phyloP scores from a whole-genome alignment of 2,329 filamentous ascomycete genomes.

The Stachybotrys chlorohalonatus region DNA sequence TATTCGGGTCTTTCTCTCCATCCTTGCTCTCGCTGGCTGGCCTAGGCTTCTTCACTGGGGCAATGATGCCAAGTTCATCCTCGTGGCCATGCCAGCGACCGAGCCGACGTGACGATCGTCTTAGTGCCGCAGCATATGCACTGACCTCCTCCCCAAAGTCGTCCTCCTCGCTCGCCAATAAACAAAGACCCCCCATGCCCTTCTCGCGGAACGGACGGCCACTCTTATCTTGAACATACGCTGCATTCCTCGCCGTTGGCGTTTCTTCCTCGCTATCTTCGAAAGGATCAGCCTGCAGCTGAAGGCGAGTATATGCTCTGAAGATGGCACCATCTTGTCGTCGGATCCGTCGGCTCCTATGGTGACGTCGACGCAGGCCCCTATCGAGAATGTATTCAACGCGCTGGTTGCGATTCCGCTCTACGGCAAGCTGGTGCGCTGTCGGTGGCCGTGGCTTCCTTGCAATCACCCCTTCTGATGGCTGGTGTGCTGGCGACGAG shows the following conservation, averaged over 20 bases:
- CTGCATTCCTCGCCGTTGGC: constrained; percentile 21
- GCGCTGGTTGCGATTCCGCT: constrained; percentile 66
- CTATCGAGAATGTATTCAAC: constrained; percentile 76
- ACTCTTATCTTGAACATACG: constrained; percentile 17
- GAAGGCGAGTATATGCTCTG: constrained; percentile 56
- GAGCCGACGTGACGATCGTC: constrained; percentile 56
- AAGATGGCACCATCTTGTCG: constrained; percentile 58
- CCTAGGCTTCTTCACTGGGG: constrained; percentile 32
- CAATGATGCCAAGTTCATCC: constrained; percentile 36
- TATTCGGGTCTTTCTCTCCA: constrained; percentile 11
- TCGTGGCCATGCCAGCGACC: constrained; percentile 53
- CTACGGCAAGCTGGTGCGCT: constrained; percentile 73
- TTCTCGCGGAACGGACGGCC: constrained; percentile 39
- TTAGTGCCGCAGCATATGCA: constrained; percentile 56
- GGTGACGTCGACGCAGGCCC: constrained; percentile 59
- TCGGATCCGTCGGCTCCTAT: constrained; percentile 51
- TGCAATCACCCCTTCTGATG: constrained; percentile 45
- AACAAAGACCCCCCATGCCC: constrained; percentile 56
- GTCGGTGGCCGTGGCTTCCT: constrained; percentile 67
- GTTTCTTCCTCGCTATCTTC: constrained; percentile 56
- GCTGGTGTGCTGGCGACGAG: constrained; percentile 48
- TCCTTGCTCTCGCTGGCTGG: constrained; percentile 14
- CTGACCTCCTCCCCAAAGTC: constrained; percentile 70
- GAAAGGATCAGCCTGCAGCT: constrained; percentile 44
- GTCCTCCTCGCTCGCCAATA: constrained; percentile 52